A percentile compares a stretch with the other conserved stretches of the same genome.
phyloP scores from a whole-genome alignment of 1,284 basidiomycete species.

The Ganoderma sp. region DNA sequence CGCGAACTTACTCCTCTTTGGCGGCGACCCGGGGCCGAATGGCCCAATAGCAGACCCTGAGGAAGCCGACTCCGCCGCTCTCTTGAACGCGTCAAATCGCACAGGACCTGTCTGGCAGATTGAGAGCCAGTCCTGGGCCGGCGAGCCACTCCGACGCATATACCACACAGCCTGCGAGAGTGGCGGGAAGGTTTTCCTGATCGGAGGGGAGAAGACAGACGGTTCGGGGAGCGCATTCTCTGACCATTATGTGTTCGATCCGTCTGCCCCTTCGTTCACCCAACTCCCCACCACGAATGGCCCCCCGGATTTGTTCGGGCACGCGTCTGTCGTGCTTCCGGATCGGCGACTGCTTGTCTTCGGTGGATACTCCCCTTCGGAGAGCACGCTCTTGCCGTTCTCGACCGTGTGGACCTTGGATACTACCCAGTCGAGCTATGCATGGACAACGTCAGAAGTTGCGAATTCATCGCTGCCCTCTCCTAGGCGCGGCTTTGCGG shows the following conservation, averaged over 20 bases:
- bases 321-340: conserved; percentile 67
- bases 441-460: conserved; percentile 59
- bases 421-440: conserved; percentile 51
- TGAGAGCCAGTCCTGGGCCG: conserved; percentile 61
- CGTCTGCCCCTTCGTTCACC: conserved; percentile 56
- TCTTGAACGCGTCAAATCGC: conserved; percentile 54
- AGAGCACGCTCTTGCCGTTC: conserved; percentile 57
- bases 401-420: conserved; percentile 69
- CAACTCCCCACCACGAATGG: conserved; percentile 58
- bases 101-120: conserved; percentile 52
- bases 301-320: conserved; percentile 74
- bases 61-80: conserved; percentile 64
- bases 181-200: conserved; percentile 60
- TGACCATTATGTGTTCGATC: conserved; percentile 70
- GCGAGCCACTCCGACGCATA: conserved; percentile 74
- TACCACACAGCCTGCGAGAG: conserved; percentile 67
- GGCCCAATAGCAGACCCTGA: conserved; percentile 58
- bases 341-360: conserved; percentile 77
- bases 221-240: conserved; percentile 69
- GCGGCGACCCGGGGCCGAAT: conserved; percentile 72
- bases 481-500: conserved; percentile 73
- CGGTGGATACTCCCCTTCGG: conserved; percentile 69
- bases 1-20: conserved; percentile 67
- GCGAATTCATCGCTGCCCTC: conserved; percentile 52
- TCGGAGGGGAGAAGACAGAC: conserved; percentile 80